Evolutionary conservation across 2,329 filamentous ascomycete species (phyloP), one percentile per base, ranked within the genome.

Genomic region (Xylaria sp.): DNA sequence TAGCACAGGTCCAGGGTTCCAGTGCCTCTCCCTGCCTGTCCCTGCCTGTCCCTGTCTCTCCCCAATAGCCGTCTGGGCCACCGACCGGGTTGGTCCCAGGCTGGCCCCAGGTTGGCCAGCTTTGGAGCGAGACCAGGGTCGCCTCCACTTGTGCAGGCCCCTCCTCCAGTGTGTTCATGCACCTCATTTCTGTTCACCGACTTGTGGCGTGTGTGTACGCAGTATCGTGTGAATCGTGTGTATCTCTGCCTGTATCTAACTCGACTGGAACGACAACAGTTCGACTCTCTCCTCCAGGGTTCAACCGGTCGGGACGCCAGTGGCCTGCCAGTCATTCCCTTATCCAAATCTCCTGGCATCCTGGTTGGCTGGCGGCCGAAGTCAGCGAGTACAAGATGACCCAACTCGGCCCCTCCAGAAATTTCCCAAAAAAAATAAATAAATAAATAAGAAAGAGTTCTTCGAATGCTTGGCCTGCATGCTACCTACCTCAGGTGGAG

Each of bases 181-280:
- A 83, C 73, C 81, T 82, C 81, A 82, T 81, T 68, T 73, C 68
- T 73, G 73, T 79, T 83, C 82, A 84, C 82, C 82, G 82, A 83
- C 82, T 82, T 82, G 63, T 58, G 48, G 51, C 15, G 51, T 23
- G 61, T 64, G 46, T 44, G 48, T 58, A 32, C 44, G 20, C 41
- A 18, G 41, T 46, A 23, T 55, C 52, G 48, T 54, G 55, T 41
- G 12, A 44, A 41, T 8, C 28, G 41, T 64, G 37, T 23, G 39
- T 25, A 57, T 56, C 44, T 56, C 44, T 39, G 15, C 56, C n/a
- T 52, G 52, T 65, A 52, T 55, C 20, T 18, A 34, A 55, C 37
- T 63, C 18, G 60, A 46, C 34, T 39, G 52, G 20, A 46, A 66
- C 56, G 37, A 25, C 59, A 39, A 41, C n/a, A 18, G 56, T 50